Conservation (phyloP, 345 rosid species). For the Excoecaria cochinchinensis region DNA sequence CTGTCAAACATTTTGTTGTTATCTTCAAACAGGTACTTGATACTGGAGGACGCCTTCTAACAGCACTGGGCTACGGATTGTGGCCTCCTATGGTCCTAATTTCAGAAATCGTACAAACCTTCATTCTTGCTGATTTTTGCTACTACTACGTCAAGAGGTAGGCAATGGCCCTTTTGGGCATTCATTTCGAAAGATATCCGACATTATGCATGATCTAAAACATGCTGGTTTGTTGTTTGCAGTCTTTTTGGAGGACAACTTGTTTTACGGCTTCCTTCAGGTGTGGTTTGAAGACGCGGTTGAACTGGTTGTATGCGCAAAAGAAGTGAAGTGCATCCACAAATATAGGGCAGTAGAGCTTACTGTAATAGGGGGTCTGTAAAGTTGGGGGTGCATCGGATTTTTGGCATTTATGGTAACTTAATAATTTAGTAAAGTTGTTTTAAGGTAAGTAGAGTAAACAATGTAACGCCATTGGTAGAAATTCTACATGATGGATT, state of each 20-base stretch:
- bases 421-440: constrained; percentile 4
- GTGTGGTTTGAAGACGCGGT: constrained; percentile 23
- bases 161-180: not conserved
- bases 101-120: constrained; percentile 31
- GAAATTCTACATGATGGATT: not conserved
- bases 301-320: not conserved
- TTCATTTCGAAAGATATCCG: not conserved
- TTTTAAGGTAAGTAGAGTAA: not conserved
- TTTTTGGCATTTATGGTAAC: not conserved
- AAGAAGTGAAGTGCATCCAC: not conserved
- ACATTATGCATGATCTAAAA: not conserved
- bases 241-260: constrained; percentile 32
- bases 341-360: not conserved
- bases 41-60: constrained; percentile 24
- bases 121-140: constrained; percentile 37
- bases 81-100: constrained; percentile 33
- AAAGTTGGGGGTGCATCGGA: constrained; percentile 5
- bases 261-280: constrained; percentile 34
- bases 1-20: not conserved
- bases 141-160: constrained; percentile 32
- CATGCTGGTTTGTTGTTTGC: constrained; percentile 2
- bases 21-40: constrained; percentile 21
- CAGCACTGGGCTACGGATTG: constrained; percentile 28
- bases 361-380: not conserved
- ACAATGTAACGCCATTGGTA: not conserved